phyloP scores from a whole-genome alignment of 2,329 filamentous ascomycete genomes.

The Drechslera avenae region DNA sequence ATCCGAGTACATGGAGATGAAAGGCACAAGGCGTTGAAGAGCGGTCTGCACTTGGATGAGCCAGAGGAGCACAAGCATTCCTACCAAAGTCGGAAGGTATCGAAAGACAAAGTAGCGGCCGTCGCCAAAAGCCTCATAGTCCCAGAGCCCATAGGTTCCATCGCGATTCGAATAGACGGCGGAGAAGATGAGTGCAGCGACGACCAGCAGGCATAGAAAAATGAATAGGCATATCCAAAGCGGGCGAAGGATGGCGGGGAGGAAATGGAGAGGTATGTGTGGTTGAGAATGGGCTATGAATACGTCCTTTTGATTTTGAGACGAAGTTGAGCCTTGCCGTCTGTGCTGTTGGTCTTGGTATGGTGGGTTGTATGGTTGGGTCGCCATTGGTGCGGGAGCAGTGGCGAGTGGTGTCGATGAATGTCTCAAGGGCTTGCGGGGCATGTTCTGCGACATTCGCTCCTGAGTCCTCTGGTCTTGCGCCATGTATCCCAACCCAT shows the following conservation, averaged over 20 bases:
- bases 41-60: conserved; percentile 75
- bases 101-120: conserved; percentile 83
- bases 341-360: conserved; percentile 4
- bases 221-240: conserved; percentile 66
- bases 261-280: conserved; percentile 64
- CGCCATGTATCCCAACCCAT: conserved; percentile 46
- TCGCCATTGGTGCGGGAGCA: conserved; percentile 11
- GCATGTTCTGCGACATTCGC: conserved; percentile 34
- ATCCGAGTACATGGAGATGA: conserved; percentile 74
- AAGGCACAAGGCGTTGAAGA: conserved; percentile 77
- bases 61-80: conserved; percentile 74
- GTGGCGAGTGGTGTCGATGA: conserved; percentile 13
- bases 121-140: conserved; percentile 72
- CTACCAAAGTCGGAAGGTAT: conserved; percentile 80
- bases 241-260: conserved; percentile 73
- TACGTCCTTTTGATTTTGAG: conserved; percentile 43
- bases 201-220: conserved; percentile 69
- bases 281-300: conserved; percentile 56
- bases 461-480: conserved; percentile 39
- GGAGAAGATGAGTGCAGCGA: conserved; percentile 72
- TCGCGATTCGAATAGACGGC: conserved; percentile 53
- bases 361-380: conserved; percentile 8
- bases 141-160: conserved; percentile 67
- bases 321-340: conserved; percentile 14
- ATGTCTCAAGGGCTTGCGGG: conserved; percentile 25